Evolutionary conservation across 2,329 filamentous ascomycete species (phyloP).

Genomic region (Neonectria coccinea): DNA sequence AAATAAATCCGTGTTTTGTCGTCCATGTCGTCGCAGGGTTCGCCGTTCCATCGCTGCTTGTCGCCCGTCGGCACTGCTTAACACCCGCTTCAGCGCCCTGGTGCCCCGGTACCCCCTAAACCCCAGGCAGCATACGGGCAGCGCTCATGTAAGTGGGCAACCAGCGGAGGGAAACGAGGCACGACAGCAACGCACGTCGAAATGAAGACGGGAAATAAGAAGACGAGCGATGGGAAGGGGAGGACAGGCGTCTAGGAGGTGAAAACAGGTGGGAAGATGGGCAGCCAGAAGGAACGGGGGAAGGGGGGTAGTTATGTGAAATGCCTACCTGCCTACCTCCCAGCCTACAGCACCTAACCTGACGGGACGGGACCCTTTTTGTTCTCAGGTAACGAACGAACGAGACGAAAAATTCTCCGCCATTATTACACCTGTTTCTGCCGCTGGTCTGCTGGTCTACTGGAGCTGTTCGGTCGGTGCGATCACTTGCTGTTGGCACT

Average conservation of each 20-base stretch:
- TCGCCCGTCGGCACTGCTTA: constrained; percentile 28
- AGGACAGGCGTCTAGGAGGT: constrained; percentile 36
- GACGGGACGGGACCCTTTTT: constrained; percentile 32
- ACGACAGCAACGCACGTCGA: constrained; percentile 39
- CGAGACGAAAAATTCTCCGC: constrained; percentile 35
- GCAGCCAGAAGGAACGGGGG: constrained; percentile 49
- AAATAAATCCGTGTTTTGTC: constrained; percentile 20
- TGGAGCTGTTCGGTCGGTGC: neutral
- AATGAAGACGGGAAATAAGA: constrained; percentile 26
- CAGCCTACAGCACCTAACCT: constrained; percentile 38
- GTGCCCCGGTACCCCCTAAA: constrained; percentile 33
- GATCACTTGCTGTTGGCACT: constrained; percentile 10
- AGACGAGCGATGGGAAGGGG: constrained; percentile 32
- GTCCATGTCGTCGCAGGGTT: constrained; percentile 15
- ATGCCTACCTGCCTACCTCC: constrained; percentile 39
- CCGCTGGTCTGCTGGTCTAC: constrained; percentile 5
- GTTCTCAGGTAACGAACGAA: constrained; percentile 37
- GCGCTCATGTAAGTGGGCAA: constrained; percentile 44
- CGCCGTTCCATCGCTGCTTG: constrained; percentile 2
- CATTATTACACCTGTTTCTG: constrained; percentile 25
- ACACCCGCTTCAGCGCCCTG: constrained; percentile 23
- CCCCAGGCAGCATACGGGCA: constrained; percentile 38
- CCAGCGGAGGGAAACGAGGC: constrained; percentile 21
- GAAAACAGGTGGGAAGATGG: constrained; percentile 45
- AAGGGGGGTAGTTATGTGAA: constrained; percentile 54